phyloP scores from a whole-genome alignment of 1,284 basidiomycete species.

The Irpex sp. region DNA sequence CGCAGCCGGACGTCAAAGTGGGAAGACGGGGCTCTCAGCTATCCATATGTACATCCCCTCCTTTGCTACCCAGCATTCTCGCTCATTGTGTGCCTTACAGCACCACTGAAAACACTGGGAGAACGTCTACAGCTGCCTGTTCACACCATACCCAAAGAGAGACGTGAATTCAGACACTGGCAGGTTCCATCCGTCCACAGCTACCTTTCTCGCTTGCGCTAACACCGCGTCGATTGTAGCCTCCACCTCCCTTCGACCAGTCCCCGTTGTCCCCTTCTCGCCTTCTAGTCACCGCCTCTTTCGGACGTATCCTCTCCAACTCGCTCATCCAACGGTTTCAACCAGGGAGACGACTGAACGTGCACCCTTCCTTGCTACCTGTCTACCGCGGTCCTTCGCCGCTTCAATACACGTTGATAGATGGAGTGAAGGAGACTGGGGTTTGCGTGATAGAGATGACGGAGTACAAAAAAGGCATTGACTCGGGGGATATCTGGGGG shows the following conservation, averaged over 20 bases:
- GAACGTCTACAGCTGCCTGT: constrained; percentile 47
- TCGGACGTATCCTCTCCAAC: constrained; percentile 83
- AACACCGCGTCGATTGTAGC: constrained; percentile 23
- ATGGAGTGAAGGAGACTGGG: constrained; percentile 59
- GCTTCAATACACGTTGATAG: constrained; percentile 81
- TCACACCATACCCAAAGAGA: constrained; percentile 54
- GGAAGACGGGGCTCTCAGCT: constrained; percentile 48
- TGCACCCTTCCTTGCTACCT: constrained; percentile 91
- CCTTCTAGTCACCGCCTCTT: constrained; percentile 87
- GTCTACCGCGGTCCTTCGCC: constrained; percentile 90
- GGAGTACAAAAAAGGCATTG: constrained; percentile 53
- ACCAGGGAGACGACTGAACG: constrained; percentile 70
- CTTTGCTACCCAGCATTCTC: constrained; percentile 4
- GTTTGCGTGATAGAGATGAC: constrained; percentile 71
- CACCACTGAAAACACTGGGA: constrained; percentile 55
- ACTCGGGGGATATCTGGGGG: constrained; percentile 60
- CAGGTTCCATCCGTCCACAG: constrained; percentile 32
- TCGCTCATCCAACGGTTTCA: constrained; percentile 66
- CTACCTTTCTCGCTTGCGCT: not conserved
- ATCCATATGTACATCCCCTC: constrained; percentile 40
- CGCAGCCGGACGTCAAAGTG: constrained; percentile 54
- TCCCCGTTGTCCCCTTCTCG: constrained; percentile 37
- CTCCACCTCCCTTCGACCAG: constrained; percentile 43
- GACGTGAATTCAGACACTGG: constrained; percentile 57
- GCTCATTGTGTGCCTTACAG: constrained; percentile 28